phyloP scores from a whole-genome alignment of 371 early-diverging fungal genomes.

The Amoeboaphelidium protococcarum region DNA sequence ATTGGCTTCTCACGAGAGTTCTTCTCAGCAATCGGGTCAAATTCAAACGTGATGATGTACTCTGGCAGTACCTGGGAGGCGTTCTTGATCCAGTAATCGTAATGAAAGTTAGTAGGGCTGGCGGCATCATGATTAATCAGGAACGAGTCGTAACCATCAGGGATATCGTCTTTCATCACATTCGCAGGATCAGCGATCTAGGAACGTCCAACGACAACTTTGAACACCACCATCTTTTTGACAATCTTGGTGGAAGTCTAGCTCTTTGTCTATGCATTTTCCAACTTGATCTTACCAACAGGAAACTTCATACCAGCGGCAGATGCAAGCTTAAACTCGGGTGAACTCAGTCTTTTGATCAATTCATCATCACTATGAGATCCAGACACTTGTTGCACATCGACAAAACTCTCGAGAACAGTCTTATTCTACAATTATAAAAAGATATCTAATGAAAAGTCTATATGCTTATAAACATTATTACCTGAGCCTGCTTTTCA shows the following conservation, averaged over 20 bases:
- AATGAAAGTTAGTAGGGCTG: background rate
- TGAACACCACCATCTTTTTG: slow-evolving; percentile 15
- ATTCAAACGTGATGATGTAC: slow-evolving; percentile 21
- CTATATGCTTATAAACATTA: background rate
- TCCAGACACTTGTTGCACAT: slow-evolving; percentile 11
- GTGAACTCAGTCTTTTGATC: slow-evolving; percentile 14
- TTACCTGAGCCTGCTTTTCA: slow-evolving; percentile 16
- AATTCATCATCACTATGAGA: slow-evolving; percentile 23
- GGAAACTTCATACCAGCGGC: slow-evolving; percentile 11
- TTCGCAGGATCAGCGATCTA: slow-evolving; percentile 8
- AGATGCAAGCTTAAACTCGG: slow-evolving; percentile 15
- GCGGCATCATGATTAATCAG: slow-evolving; percentile 10
- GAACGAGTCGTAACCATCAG: slow-evolving; percentile 23
- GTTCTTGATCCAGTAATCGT: slow-evolving; percentile 16
- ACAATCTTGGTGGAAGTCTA: slow-evolving; percentile 5
- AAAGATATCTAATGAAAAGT: background rate
- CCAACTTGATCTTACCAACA: slow-evolving; percentile 9
- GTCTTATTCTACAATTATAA: slow-evolving; percentile 12
- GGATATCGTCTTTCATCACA: slow-evolving; percentile 10
- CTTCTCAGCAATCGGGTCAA: slow-evolving; percentile 12
- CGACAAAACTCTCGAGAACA: slow-evolving; percentile 14
- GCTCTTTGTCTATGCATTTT: background rate
- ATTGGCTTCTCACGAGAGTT: slow-evolving; percentile 17
- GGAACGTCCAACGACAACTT: slow-evolving; percentile 17
- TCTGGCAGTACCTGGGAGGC: slow-evolving; percentile 15